phyloP scores from a whole-genome alignment of 2,329 filamentous ascomycete species.

The Beauveria sp. region DNA sequence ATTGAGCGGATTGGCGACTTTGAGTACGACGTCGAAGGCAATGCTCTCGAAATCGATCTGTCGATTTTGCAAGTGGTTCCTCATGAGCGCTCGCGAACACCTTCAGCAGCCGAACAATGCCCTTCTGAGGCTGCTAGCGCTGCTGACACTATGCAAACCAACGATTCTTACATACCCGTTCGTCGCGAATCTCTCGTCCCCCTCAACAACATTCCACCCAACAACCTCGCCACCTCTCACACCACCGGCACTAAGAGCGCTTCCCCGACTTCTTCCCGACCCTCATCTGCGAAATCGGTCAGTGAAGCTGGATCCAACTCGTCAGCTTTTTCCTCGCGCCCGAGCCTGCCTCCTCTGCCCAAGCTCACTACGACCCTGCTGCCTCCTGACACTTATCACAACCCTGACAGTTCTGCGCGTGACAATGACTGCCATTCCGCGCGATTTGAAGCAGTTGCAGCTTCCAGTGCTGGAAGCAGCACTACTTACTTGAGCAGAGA shows the following conservation, averaged over 20 bases:
- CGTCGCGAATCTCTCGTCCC: slow-evolving; percentile 32
- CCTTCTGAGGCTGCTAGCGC: slow-evolving; percentile 31
- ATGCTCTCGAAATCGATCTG: slow-evolving; percentile 48
- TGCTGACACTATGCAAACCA: slow-evolving; percentile 31
- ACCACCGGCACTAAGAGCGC: slow-evolving; percentile 27
- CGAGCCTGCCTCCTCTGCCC: slow-evolving; percentile 47
- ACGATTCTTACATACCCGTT: slow-evolving; percentile 28
- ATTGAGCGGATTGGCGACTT: slow-evolving; percentile 89
- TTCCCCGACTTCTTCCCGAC: slow-evolving; percentile 33
- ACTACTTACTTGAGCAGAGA: slow-evolving; percentile 74
- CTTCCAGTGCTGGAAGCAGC: slow-evolving; percentile 69
- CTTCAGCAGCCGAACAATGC: slow-evolving; percentile 22
- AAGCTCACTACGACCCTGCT: slow-evolving; percentile 46
- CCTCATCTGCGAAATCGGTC: slow-evolving; percentile 29
- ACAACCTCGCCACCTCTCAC: slow-evolving; percentile 53
- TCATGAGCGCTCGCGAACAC: slow-evolving; percentile 25
- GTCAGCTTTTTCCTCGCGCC: slow-evolving; percentile 40
- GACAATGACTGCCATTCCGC: slow-evolving; percentile 44
- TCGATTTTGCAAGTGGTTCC: slow-evolving; percentile 38
- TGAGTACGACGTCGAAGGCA: slow-evolving; percentile 66
- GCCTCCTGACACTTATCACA: slow-evolving; percentile 40
- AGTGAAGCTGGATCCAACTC: slow-evolving; percentile 37
- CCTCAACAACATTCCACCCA: slow-evolving; percentile 60
- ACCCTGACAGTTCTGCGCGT: slow-evolving; percentile 37
- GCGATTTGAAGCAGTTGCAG: slow-evolving; percentile 62